These are phyloP conservation scores for Penicillium bialowiezense DNA, from an alignment of 495 filamentous ascomycete genomes.

Conservation along the genomic window DNA sequence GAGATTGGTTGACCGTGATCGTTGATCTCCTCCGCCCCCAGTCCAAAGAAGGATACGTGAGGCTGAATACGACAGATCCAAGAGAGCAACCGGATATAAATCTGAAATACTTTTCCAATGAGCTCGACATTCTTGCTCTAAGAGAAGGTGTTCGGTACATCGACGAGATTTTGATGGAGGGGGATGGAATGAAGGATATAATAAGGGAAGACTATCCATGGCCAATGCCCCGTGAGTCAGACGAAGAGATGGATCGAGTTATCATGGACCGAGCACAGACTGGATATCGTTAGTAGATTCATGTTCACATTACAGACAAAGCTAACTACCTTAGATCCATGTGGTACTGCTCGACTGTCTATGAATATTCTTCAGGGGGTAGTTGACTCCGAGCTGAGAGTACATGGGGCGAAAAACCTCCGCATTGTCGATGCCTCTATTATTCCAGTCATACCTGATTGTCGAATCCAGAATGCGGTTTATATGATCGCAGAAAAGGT, in stretches of 20 bases:
- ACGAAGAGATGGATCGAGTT: constrained; percentile 51
- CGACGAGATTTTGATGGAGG: constrained; percentile 48
- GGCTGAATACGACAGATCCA: constrained; percentile 37
- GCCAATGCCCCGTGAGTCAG: constrained; percentile 48
- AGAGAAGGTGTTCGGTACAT: constrained; percentile 48
- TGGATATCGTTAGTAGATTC: constrained; percentile 33
- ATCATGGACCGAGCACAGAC: constrained; percentile 52
- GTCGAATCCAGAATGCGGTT: constrained; percentile 33
- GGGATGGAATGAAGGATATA: constrained; percentile 51
- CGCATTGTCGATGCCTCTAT: constrained; percentile 38
- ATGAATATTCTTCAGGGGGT: constrained; percentile 44
- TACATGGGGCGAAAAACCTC: constrained; percentile 47
- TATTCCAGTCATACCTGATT: constrained; percentile 21
- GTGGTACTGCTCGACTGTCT: constrained; percentile 44
- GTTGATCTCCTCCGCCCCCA: constrained; percentile 52
- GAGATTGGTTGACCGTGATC: constrained; percentile 49
- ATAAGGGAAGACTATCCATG: constrained; percentile 51
- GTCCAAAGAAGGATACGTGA: constrained; percentile 48
- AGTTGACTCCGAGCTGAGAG: constrained; percentile 45
- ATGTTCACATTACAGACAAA: not conserved
- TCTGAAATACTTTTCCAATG: constrained; percentile 44
- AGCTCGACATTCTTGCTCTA: constrained; percentile 48
- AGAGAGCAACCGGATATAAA: constrained; percentile 39
- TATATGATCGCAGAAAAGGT: constrained; percentile 51
- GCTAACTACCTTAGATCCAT: constrained; percentile 32